Evolutionary conservation across 2,329 filamentous ascomycete genomes (phyloP), one percentile per base, ranked within the genome.

Genomic region (Drechslerella stenobrocha): DNA sequence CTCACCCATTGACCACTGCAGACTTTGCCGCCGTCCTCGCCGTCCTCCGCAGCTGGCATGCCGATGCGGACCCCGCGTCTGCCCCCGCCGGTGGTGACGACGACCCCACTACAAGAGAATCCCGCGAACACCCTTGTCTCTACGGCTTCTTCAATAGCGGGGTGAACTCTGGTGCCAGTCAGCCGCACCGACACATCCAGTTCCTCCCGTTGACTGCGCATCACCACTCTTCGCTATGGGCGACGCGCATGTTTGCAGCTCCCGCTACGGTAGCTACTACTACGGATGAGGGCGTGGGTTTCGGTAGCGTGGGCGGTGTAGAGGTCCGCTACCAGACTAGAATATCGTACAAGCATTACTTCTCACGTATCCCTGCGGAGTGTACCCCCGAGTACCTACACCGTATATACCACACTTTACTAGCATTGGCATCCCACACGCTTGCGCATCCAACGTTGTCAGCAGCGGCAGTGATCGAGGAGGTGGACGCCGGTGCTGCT

Each of bases 1-100:
- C 83, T 1, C 78, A 86, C 70, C 63, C 63, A 13, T 28, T 67
- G 13, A 11, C 63, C n/a, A 23, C 20, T 1, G 26, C 18, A 1
- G 63, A 67, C 37, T 6, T 67, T 3, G 50, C 50, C 51, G 50
- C 15, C 3, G 35, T 47, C 4, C 40, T 67, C 7, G 40, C 13
- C 15, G 63, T 67, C 1, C 45, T 67, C 2, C 44, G 20, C 24
- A 28, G n/a, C 2, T 67, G 63, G 63, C 28, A 52, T 15, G 13
- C 45, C 22, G 35, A 46, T 35, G 18, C 22, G 32, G 28, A 30
- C 28, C 11, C 28, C 28, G 5, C 28, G 11, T 11, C 5, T 30
- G 11, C 28, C 5, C 5, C 5, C 11, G 28, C 11, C 28, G 28
- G 11, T 30, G n/a, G 13, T 8, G 40, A 53, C 24, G 26, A 35